Conservation (phyloP, 345 rosid species). For the Brassica rapa region DNA sequence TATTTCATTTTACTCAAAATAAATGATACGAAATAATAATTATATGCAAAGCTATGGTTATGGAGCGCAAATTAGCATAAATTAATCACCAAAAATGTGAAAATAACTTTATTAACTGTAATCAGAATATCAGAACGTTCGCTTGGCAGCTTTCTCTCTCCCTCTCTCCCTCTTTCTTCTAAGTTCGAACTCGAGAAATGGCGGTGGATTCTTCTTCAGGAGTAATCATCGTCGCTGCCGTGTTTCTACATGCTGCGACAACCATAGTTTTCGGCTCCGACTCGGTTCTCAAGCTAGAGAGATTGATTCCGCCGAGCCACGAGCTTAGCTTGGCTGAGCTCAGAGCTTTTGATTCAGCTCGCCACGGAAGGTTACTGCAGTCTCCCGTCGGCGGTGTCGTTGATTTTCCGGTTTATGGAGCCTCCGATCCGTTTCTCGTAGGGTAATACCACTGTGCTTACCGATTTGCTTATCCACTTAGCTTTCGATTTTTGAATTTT, state of each 20-base stretch:
- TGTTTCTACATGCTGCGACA: conserved; percentile 32
- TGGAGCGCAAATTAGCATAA: neutral
- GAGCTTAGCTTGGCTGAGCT: conserved; percentile 57
- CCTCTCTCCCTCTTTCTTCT: neutral
- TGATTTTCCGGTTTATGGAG: conserved; percentile 75
- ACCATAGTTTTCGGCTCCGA: conserved; percentile 49
- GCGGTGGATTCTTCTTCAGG: conserved; percentile 38
- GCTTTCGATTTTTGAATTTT: conserved; percentile 18
- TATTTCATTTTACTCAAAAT: neutral
- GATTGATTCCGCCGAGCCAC: conserved; percentile 54
- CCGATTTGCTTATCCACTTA: neutral
- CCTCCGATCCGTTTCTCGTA: conserved; percentile 77
- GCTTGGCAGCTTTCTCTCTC: conserved; percentile 37
- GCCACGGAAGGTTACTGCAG: conserved; percentile 84
- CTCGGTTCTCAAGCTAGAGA: conserved; percentile 57
- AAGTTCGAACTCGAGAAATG: conserved; percentile 38
- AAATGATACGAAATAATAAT: neutral
- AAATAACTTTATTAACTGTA: conserved; percentile 22
- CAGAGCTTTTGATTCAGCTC: conserved; percentile 63
- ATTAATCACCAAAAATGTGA: conserved; percentile 12
- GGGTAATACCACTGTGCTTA: conserved; percentile 55
- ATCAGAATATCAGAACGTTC: conserved; percentile 40
- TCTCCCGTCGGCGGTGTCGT: conserved; percentile 61
- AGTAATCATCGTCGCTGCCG: conserved; percentile 28
- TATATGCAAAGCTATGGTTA: neutral